Evolutionary conservation across 2,329 filamentous ascomycete species (phyloP).

Genomic region (Epichloe amarillans): DNA sequence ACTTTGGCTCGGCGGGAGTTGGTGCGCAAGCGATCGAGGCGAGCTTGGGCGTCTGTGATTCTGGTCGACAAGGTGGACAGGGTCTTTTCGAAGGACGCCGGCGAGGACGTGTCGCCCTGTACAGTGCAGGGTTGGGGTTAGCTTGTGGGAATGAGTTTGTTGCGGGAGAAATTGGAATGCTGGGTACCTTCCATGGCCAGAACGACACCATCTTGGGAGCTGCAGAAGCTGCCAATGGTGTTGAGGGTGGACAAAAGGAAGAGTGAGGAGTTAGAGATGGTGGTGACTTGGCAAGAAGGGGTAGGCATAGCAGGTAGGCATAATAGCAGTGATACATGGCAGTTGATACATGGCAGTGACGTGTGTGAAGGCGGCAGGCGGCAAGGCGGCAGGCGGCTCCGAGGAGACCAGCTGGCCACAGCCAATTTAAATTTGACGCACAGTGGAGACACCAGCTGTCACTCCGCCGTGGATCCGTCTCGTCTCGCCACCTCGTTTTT

Average conservation of each 20-base stretch:
- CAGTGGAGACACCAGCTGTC: background rate
- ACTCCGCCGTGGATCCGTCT: background rate
- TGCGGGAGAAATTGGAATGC: background rate
- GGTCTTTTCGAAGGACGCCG: conserved; percentile 85
- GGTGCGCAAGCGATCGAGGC: conserved; percentile 60
- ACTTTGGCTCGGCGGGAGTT: conserved; percentile 67
- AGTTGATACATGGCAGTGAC: too few relatives aligned
- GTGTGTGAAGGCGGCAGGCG: too few relatives aligned
- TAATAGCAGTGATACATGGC: too few relatives aligned
- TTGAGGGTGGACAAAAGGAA: background rate
- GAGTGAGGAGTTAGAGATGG: background rate
- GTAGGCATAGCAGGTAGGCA: background rate
- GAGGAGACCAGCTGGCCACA: too few relatives aligned
- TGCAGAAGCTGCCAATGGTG: background rate
- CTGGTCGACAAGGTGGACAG: conserved; percentile 71
- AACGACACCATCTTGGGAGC: conserved; percentile 10
- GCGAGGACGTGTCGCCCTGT: conserved; percentile 66
- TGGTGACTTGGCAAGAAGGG: background rate
- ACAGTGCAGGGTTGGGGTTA: conserved; percentile 7
- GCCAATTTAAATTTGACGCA: too few relatives aligned
- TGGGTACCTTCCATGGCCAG: conserved; percentile 11
- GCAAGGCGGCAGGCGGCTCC: too few relatives aligned
- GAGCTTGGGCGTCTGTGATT: conserved; percentile 61
- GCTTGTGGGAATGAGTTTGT: background rate
- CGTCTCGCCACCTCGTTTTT: background rate